A percentile compares a stretch with the other conserved stretches of the same genome.
These are phyloP conservation scores for Wilcoxina mikolae DNA, from an alignment of 495 filamentous ascomycete species.

Conservation along the genomic window DNA sequence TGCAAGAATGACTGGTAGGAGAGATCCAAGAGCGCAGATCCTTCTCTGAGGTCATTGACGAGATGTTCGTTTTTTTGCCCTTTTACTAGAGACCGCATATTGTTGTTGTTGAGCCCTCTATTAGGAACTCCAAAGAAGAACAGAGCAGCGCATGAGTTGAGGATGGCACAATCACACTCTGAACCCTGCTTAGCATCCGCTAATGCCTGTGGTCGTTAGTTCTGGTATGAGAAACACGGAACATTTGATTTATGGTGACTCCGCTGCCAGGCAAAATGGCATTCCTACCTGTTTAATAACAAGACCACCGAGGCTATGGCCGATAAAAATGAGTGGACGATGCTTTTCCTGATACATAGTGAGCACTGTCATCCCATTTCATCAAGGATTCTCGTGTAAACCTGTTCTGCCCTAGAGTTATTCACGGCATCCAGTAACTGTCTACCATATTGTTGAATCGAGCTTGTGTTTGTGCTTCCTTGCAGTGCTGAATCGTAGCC, in stretches of 20 bases:
- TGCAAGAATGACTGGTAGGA: not conserved
- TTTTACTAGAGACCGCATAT: conserved; percentile 3
- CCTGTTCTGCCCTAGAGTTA: not conserved
- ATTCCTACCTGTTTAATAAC: conserved; percentile 27
- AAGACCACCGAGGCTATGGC: too few species aligned
- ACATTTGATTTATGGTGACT: too few species aligned
- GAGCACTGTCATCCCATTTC: not conserved
- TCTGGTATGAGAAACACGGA: not conserved
- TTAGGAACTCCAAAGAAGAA: conserved; percentile 14
- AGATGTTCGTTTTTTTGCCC: conserved; percentile 3
- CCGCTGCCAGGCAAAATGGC: too few species aligned
- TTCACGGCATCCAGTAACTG: not conserved
- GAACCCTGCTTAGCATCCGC: conserved; percentile 1
- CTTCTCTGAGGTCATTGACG: conserved; percentile 4
- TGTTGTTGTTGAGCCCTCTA: conserved; percentile 4
- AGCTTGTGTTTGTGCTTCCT: not conserved
- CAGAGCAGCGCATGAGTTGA: conserved; percentile 8
- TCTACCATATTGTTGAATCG: not conserved
- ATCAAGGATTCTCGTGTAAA: not conserved
- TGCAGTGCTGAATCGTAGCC: conserved; percentile 11
- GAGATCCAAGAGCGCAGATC: conserved; percentile 5
- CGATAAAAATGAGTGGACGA: conserved; percentile 30
- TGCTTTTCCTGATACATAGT: not conserved
- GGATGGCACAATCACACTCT: not conserved
- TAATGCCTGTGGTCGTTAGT: not conserved